phyloP scores from a whole-genome alignment of 2,329 filamentous ascomycete genomes.

The Aspergillus quadricinctus region DNA sequence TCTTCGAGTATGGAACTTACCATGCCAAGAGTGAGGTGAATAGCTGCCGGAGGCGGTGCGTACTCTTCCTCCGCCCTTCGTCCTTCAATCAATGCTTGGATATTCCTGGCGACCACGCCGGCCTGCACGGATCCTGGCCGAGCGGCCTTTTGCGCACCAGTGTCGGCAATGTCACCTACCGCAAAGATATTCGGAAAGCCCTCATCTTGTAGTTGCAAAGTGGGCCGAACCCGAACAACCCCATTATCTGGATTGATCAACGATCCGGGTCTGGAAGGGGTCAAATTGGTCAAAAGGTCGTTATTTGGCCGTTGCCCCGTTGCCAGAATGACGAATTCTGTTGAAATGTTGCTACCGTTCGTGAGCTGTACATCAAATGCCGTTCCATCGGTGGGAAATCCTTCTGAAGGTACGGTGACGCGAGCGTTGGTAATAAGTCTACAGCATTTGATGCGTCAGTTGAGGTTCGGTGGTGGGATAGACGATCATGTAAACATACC shows the following conservation, averaged over 20 bases:
- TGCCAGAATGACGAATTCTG: conserved; percentile 42
- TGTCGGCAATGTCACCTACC: conserved; percentile 35
- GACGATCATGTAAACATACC: conserved; percentile 5
- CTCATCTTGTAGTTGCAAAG: conserved; percentile 30
- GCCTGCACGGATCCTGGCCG: conserved; percentile 30
- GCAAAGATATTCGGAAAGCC: conserved; percentile 31
- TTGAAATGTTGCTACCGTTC: conserved; percentile 29
- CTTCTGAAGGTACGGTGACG: conserved; percentile 21
- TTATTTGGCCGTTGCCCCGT: conserved; percentile 49
- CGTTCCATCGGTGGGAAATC: conserved; percentile 24
- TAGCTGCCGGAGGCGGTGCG: conserved; percentile 25
- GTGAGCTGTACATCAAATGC: conserved; percentile 27
- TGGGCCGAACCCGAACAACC: conserved; percentile 30
- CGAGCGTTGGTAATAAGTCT: conserved; percentile 29
- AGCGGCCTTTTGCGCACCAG: conserved; percentile 32
- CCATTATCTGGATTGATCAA: conserved; percentile 33
- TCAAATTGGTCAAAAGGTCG: conserved; percentile 31
- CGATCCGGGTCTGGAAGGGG: conserved; percentile 18
- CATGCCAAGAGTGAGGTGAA: conserved; percentile 33
- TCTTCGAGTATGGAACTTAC: conserved; percentile 16
- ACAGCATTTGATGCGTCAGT: background rate
- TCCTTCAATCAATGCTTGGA: conserved; percentile 29
- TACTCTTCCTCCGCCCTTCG: conserved; percentile 20
- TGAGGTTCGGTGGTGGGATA: too few relatives aligned
- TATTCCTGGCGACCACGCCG: conserved; percentile 30